Conservation (phyloP, 441 rosid genomes). For the Gossypium schwendimanii region DNA sequence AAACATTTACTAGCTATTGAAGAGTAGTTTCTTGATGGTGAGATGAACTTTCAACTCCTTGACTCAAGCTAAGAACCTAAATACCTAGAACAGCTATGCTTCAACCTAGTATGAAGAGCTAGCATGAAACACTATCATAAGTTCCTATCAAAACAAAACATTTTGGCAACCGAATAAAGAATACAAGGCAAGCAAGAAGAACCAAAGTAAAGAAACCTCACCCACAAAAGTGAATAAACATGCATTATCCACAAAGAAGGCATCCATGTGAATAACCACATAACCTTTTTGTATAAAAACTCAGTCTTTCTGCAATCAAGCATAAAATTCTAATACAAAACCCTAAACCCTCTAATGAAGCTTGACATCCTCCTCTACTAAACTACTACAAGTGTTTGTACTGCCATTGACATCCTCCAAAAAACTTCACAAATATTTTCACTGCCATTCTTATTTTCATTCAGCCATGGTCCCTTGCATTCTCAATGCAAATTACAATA, state of each 20-base stretch:
- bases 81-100: not conserved
- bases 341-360: not conserved
- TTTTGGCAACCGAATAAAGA: not conserved
- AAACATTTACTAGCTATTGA: not conserved
- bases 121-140: not conserved
- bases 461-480: not conserved
- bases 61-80: not conserved
- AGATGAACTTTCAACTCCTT: not conserved
- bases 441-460: not conserved
- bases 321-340: not conserved
- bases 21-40: not conserved
- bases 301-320: not conserved
- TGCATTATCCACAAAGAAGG: not conserved
- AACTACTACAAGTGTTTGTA: not conserved
- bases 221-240: not conserved
- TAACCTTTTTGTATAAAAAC: not conserved
- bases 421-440: not conserved
- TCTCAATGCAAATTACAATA: not conserved
- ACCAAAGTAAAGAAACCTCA: not conserved
- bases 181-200: not conserved
- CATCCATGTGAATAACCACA: not conserved
- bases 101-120: not conserved
- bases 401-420: not conserved
- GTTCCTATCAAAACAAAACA: not conserved
- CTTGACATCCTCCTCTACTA: conserved; percentile 3